Evolutionary conservation across 495 filamentous ascomycete genomes (phyloP).

Genomic region (Usnea hakonensis): DNA sequence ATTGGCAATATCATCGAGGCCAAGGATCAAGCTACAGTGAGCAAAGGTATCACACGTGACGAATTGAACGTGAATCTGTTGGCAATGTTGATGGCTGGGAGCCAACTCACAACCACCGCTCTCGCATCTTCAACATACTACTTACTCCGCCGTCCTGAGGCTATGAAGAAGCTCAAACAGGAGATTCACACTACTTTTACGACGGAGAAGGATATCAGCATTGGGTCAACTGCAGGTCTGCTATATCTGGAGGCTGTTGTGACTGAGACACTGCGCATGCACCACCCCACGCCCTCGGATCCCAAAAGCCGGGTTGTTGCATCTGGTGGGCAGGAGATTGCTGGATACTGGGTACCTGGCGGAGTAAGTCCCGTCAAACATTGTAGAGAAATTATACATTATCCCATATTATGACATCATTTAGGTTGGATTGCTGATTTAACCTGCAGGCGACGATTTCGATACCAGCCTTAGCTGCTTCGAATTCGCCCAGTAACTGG

Average conservation of each 20-base stretch:
- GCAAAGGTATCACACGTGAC: slow-evolving; percentile 11
- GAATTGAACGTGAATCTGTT: slow-evolving; percentile 13
- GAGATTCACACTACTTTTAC: slow-evolving; percentile 15
- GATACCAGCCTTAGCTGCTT: background rate
- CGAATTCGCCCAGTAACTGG: slow-evolving; percentile 1
- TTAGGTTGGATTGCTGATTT: background rate
- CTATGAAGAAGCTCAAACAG: background rate
- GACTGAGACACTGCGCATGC: slow-evolving; percentile 48
- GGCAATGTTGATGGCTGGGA: slow-evolving; percentile 15
- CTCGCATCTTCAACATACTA: slow-evolving; percentile 12
- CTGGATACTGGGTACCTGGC: background rate
- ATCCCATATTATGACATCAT: background rate
- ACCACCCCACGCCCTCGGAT: slow-evolving; percentile 42
- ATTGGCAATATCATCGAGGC: background rate
- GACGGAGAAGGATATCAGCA: slow-evolving; percentile 10
- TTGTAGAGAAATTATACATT: background rate
- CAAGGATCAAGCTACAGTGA: background rate
- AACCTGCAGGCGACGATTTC: background rate
- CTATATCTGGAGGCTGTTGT: slow-evolving; percentile 50
- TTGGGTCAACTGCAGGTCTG: background rate
- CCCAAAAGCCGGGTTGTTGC: slow-evolving; percentile 37
- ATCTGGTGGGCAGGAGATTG: slow-evolving; percentile 20
- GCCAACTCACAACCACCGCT: slow-evolving; percentile 3
- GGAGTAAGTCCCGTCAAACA: background rate
- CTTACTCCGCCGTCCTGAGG: slow-evolving; percentile 4